Percentiles rank a stretch among this genome's conserved stretches.
Conservation (phyloP, 371 early-diverging fungal species). For the Mucor mucedo region DNA sequence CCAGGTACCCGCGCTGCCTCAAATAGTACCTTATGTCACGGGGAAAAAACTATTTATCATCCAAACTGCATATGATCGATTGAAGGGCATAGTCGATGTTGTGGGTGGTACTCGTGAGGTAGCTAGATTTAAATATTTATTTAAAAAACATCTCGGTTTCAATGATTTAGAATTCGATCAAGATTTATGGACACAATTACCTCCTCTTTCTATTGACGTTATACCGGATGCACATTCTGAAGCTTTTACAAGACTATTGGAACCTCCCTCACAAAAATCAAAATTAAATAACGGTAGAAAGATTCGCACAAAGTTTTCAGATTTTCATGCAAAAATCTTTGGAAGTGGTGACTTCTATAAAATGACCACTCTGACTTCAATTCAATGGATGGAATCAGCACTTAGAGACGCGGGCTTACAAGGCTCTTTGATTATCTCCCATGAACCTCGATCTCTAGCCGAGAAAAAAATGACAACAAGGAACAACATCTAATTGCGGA, state of each 20-base stretch:
- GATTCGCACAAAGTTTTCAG: constrained; percentile 49
- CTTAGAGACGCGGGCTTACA: constrained; percentile 54
- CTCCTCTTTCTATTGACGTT: constrained; percentile 35
- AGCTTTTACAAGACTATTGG: constrained; percentile 44
- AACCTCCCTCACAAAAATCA: constrained; percentile 27
- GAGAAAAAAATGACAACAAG: constrained; percentile 52
- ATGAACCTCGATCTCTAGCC: constrained; percentile 62
- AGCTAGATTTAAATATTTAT: constrained; percentile 45
- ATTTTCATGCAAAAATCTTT: constrained; percentile 60
- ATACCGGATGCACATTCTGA: constrained; percentile 50
- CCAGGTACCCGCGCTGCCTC: constrained; percentile 41
- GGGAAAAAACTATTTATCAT: constrained; percentile 50
- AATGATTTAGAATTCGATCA: constrained; percentile 24
- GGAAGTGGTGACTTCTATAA: constrained; percentile 58
- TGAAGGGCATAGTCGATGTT: constrained; percentile 47
- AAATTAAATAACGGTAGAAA: constrained; percentile 51
- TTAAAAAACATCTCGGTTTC: constrained; percentile 29
- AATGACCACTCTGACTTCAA: constrained; percentile 65
- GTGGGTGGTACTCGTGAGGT: constrained; percentile 59
- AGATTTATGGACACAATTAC: constrained; percentile 37
- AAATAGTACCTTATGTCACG: constrained; percentile 36
- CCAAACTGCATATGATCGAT: constrained; percentile 52
- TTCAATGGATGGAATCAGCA: constrained; percentile 59
- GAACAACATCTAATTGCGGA: neutral
- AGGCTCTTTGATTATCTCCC: constrained; percentile 49